A percentile compares a stretch with the other conserved stretches of the same genome.
Evolutionary conservation across 306 rosid species (phyloP).

Genomic region (Alnus rubra): DNA sequence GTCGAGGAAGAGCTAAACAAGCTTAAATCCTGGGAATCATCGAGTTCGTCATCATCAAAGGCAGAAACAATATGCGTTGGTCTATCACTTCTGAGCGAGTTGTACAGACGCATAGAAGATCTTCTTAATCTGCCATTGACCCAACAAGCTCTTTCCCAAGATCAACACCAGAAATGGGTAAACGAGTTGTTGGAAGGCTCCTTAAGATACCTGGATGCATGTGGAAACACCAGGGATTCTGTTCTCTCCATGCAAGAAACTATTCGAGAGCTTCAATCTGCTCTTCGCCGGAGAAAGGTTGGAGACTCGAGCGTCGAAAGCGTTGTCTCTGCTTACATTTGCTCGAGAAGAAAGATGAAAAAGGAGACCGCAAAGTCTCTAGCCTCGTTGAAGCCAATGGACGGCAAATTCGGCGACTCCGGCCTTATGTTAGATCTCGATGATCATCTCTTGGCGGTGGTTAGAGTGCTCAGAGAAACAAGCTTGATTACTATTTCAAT

Average conservation of each 20-base stretch:
- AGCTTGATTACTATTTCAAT: slow-evolving; percentile 45
- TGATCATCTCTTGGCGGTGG: slow-evolving; percentile 47
- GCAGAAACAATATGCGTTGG: slow-evolving; percentile 38
- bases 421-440: slow-evolving; percentile 32
- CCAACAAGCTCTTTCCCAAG: slow-evolving; percentile 52
- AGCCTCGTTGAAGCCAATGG: slow-evolving; percentile 42
- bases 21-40: slow-evolving; percentile 46
- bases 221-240: slow-evolving; percentile 53
- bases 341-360: slow-evolving; percentile 46
- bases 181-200: slow-evolving; percentile 59
- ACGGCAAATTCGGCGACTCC: slow-evolving; percentile 28
- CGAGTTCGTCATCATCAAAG: slow-evolving; percentile 39
- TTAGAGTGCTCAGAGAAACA: slow-evolving; percentile 63
- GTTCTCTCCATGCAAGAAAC: slow-evolving; percentile 45
- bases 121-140: slow-evolving; percentile 57
- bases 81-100: slow-evolving; percentile 43
- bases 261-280: slow-evolving; percentile 54
- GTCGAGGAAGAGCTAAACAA: slow-evolving; percentile 58
- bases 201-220: slow-evolving; percentile 51
- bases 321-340: slow-evolving; percentile 35
- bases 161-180: slow-evolving; percentile 56
- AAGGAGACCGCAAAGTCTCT: slow-evolving; percentile 43
- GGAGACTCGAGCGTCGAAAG: slow-evolving; percentile 47
- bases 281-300: slow-evolving; percentile 51
- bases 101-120: slow-evolving; percentile 50